Percentiles rank a stretch among this genome's conserved stretches.
Conservation (phyloP, 2,329 filamentous ascomycete genomes). For the Aspergillus sp. region DNA sequence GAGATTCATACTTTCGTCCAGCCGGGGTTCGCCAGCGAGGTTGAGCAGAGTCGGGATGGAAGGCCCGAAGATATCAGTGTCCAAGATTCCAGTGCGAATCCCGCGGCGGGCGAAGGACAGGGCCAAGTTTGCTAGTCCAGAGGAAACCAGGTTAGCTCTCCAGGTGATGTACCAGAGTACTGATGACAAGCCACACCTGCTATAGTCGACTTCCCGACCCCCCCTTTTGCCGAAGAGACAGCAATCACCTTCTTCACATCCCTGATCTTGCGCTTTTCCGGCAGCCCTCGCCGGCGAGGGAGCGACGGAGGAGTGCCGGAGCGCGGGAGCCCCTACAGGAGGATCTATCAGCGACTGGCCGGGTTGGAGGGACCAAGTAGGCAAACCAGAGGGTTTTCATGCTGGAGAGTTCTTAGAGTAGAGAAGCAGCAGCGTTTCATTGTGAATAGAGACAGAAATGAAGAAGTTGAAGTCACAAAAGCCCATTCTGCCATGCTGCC, state of each 20-base stretch:
- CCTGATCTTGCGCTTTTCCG: conserved; percentile 68
- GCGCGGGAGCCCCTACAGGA: conserved; percentile 65
- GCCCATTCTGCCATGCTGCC: too few species aligned
- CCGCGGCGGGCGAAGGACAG: conserved; percentile 76
- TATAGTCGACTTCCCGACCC: conserved; percentile 95
- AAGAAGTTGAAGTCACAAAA: not conserved
- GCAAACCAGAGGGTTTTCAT: conserved; percentile 80
- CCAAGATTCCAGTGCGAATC: conserved; percentile 74
- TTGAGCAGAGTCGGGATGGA: conserved; percentile 86
- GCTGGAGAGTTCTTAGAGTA: conserved; percentile 45
- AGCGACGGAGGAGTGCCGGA: conserved; percentile 59
- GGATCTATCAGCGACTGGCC: not conserved
- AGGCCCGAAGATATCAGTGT: conserved; percentile 94
- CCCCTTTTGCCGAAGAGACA: conserved; percentile 94
- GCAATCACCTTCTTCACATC: conserved; percentile 87
- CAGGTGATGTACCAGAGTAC: not conserved
- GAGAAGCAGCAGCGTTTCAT: conserved; percentile 47
- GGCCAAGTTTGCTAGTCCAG: conserved; percentile 71
- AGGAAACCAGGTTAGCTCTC: not conserved
- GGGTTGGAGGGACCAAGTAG: not conserved
- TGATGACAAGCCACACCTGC: conserved; percentile 48
- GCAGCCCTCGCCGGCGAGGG: conserved; percentile 68
- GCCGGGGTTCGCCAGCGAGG: conserved; percentile 65
- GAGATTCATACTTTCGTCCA: conserved; percentile 57
- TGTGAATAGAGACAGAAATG: not conserved